These are phyloP conservation scores for Hirschioporus abietinus DNA, from an alignment of 768 basidiomycete genomes.

Conservation along the genomic window DNA sequence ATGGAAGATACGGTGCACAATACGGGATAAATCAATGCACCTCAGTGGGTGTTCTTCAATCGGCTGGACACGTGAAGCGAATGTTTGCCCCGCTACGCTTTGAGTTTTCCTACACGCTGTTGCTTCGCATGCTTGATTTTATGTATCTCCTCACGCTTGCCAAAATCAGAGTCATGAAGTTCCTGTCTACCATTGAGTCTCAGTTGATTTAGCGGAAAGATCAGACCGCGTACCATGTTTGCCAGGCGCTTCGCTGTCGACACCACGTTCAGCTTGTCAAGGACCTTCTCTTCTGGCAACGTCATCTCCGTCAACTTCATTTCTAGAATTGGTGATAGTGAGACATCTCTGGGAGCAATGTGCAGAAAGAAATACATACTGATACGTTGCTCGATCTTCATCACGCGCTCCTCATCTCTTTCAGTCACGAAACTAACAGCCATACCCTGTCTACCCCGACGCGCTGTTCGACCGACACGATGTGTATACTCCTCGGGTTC, in stretches of 20 bases:
- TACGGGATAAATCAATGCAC: no score
- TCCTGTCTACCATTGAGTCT: slow-evolving; percentile 38
- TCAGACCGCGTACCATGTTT: slow-evolving; percentile 65
- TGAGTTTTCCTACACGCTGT: not conserved
- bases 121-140: slow-evolving; percentile 44
- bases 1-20: no score
- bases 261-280: slow-evolving; percentile 84
- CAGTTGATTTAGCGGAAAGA: not conserved
- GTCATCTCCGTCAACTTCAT: slow-evolving; percentile 69
- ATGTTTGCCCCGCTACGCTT: not conserved
- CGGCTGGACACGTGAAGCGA: no score
- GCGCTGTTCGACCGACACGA: slow-evolving; percentile 89
- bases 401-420: slow-evolving; percentile 78
- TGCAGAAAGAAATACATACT: slow-evolving; percentile 40
- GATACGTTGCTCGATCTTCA: slow-evolving; percentile 81
- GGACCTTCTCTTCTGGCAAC: slow-evolving; percentile 73
- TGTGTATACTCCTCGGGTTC: slow-evolving; percentile 95
- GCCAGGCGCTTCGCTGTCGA: slow-evolving; percentile 90
- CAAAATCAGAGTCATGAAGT: slow-evolving; percentile 85
- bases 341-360: slow-evolving; percentile 3
- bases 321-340: slow-evolving; percentile 35
- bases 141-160: slow-evolving; percentile 81
- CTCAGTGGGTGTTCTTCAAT: no score
- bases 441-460: slow-evolving; percentile 83
- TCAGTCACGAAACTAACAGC: slow-evolving; percentile 96